These are phyloP conservation scores for Lumnitzera littorea DNA, from an alignment of 345 rosid genomes.

Conservation along the genomic window DNA sequence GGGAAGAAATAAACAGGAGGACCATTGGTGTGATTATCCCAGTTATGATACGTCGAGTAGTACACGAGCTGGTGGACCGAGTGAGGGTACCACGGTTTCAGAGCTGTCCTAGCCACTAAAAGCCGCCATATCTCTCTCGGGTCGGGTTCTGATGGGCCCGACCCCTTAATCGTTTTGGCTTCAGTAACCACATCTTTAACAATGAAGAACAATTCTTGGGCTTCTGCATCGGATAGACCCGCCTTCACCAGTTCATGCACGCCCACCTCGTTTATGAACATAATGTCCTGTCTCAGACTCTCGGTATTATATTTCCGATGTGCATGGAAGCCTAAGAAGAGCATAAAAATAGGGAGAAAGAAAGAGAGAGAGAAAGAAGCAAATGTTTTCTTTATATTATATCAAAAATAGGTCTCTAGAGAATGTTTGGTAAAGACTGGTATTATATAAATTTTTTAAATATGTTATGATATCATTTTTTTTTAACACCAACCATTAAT, in stretches of 20 bases:
- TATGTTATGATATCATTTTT: too few relatives aligned
- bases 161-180: conserved; percentile 2
- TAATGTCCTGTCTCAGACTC: background rate
- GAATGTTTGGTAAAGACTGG: too few relatives aligned
- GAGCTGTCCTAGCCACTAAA: conserved; percentile 34
- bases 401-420: too few relatives aligned
- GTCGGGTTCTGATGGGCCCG: conserved; percentile 13
- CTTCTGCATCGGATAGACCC: conserved; percentile 41
- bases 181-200: conserved; percentile 23
- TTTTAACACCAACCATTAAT: too few relatives aligned
- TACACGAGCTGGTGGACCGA: conserved; percentile 62
- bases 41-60: conserved; percentile 53
- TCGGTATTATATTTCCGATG: too few relatives aligned
- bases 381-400: too few relatives aligned
- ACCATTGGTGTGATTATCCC: conserved; percentile 60
- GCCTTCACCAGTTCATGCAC: conserved; percentile 42
- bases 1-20: conserved; percentile 92
- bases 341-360: too few relatives aligned
- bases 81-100: conserved; percentile 70
- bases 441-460: too few relatives aligned
- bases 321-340: background rate
- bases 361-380: too few relatives aligned
- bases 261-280: conserved; percentile 32
- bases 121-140: conserved; percentile 57
- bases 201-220: conserved; percentile 24